phyloP scores from a whole-genome alignment of 352 stramenopile species.

The Globisporangium paddicum region DNA sequence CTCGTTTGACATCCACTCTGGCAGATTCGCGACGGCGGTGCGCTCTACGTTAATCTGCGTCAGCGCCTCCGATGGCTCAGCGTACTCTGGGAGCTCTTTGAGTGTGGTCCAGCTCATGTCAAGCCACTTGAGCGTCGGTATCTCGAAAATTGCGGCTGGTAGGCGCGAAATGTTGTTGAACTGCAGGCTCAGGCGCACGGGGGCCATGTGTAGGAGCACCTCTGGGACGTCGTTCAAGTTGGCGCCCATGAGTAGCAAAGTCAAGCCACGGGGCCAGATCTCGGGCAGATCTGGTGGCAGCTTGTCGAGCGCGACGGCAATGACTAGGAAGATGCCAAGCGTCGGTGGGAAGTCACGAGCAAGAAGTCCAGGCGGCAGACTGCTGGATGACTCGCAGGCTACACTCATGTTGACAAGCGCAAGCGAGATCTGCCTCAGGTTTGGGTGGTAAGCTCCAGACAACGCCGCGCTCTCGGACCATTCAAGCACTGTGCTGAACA shows the following conservation, averaged over 20 bases:
- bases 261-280: slow-evolving; percentile 5
- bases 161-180: background rate
- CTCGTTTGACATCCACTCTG: background rate
- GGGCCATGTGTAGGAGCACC: background rate
- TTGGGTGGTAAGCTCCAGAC: background rate
- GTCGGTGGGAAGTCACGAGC: background rate
- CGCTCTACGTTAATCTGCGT: slow-evolving; percentile 1
- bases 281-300: slow-evolving; percentile 16
- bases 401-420: background rate
- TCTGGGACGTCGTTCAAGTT: background rate
- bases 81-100: background rate
- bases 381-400: background rate
- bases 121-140: slow-evolving; percentile 5
- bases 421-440: background rate
- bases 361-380: background rate
- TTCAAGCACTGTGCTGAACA: background rate
- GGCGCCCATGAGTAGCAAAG: background rate
- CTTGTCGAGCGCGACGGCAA: background rate
- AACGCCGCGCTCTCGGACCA: background rate
- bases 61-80: background rate
- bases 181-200: background rate
- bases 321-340: background rate
- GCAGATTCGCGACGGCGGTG: slow-evolving; percentile 10
- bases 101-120: background rate
- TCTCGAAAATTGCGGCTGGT: slow-evolving; percentile 2